Percentiles rank a stretch among this genome's conserved stretches.
Evolutionary conservation across 1,284 basidiomycete genomes (phyloP).

Genomic region (Cutaneotrichosporon dermatis): DNA sequence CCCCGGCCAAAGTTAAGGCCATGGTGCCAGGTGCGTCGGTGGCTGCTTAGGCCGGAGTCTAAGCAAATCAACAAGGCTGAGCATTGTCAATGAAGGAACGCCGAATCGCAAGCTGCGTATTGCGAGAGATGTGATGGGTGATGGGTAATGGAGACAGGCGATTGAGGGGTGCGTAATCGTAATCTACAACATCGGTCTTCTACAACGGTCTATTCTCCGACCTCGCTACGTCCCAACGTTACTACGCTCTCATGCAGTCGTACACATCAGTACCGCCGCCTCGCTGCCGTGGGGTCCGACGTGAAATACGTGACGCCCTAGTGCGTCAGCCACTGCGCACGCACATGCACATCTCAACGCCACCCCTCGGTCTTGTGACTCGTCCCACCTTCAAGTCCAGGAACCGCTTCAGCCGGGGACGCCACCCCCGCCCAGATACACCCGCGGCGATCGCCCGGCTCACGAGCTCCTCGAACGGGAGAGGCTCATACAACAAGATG

Average conservation of each 20-base stretch:
- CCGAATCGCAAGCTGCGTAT: too few species aligned
- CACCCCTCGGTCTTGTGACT: too few species aligned
- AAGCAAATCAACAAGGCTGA: too few species aligned
- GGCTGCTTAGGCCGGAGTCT: too few species aligned
- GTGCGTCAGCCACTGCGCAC: conserved; percentile 1
- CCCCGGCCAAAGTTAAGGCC: neutral
- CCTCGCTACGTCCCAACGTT: neutral
- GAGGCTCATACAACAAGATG: conserved; percentile 47
- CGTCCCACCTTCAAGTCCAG: conserved; percentile 30
- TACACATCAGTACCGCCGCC: conserved; percentile 20
- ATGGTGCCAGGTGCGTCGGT: too few species aligned
- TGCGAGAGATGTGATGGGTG: too few species aligned
- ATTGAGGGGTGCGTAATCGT: too few species aligned
- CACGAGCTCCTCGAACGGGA: conserved; percentile 43
- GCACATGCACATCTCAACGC: too few species aligned
- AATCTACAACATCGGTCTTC: too few species aligned
- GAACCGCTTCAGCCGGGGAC: conserved; percentile 34
- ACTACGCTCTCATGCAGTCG: neutral
- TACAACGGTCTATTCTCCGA: neutral
- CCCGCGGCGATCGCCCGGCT: conserved; percentile 31
- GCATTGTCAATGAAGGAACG: too few species aligned
- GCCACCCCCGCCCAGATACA: conserved; percentile 36
- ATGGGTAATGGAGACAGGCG: too few species aligned
- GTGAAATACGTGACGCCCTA: conserved; percentile 43
- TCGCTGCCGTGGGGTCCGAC: conserved; percentile 35